These are phyloP conservation scores for Tetrapyrgos nigripes DNA, from an alignment of 1,284 basidiomycete genomes.

Conservation along the genomic window DNA sequence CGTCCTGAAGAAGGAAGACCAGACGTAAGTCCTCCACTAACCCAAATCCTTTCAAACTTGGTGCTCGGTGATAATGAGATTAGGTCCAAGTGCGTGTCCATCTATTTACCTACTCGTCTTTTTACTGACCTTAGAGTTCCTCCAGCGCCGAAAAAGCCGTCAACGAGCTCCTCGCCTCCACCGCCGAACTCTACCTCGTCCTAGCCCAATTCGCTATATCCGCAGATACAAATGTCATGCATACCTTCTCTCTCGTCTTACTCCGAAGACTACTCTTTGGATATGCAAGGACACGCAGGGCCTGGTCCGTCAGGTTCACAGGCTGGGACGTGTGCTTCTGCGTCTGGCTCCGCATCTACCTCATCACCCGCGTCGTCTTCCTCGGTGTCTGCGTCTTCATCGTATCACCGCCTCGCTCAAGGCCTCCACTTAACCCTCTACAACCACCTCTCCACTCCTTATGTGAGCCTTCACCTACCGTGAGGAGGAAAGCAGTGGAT, in stretches of 20 bases:
- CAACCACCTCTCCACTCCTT: slow-evolving; percentile 72
- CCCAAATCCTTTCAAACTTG: slow-evolving; percentile 82
- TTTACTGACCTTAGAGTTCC: slow-evolving; percentile 1
- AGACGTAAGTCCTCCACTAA: too few relatives aligned
- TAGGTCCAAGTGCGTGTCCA: slow-evolving; percentile 60
- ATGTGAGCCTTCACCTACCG: slow-evolving; percentile 59
- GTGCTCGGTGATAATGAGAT: slow-evolving; percentile 83
- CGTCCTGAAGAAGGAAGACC: slow-evolving; percentile 68
- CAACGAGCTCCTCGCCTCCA: slow-evolving; percentile 75
- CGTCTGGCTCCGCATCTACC: slow-evolving; percentile 5
- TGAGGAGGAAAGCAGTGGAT: slow-evolving; percentile 75
- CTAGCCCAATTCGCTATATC: slow-evolving; percentile 76
- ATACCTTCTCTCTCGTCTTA: slow-evolving; percentile 80
- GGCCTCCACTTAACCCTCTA: slow-evolving; percentile 68
- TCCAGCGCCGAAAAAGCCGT: slow-evolving; percentile 78
- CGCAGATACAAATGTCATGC: slow-evolving; percentile 81
- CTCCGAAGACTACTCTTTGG: slow-evolving; percentile 79
- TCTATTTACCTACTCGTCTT: slow-evolving; percentile 1
- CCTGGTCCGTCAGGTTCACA: neutral
- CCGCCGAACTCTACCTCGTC: slow-evolving; percentile 78
- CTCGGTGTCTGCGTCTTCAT: slow-evolving; percentile 8
- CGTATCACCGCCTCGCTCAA: slow-evolving; percentile 23
- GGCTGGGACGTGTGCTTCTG: neutral
- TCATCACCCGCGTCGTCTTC: slow-evolving; percentile 13
- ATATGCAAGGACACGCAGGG: slow-evolving; percentile 22